phyloP scores from a whole-genome alignment of 2,329 filamentous ascomycete genomes.

The Coccinonectria pachysandricola region DNA sequence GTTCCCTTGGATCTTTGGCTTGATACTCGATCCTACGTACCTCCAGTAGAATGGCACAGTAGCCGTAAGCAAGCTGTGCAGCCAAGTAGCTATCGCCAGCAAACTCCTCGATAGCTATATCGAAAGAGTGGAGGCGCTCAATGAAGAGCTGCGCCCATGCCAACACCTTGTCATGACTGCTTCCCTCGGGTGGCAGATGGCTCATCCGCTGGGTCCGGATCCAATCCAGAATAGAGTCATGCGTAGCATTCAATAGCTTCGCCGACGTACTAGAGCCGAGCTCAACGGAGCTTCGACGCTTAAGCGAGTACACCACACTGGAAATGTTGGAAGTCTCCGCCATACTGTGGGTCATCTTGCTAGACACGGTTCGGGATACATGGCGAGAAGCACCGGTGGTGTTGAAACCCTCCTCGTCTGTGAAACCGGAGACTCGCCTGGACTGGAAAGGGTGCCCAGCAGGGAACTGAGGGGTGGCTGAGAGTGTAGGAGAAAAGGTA shows the following conservation, averaged over 20 bases:
- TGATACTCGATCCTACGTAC: no score
- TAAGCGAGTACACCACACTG: conserved; percentile 19
- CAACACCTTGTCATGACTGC: conserved; percentile 30
- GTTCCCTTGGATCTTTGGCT: no score
- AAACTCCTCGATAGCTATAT: conserved; percentile 24
- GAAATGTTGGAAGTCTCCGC: conserved; percentile 19
- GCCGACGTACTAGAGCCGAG: conserved; percentile 19
- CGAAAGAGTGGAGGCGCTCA: conserved; percentile 26
- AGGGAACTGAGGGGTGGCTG: no score
- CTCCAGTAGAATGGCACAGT: conserved; percentile 12
- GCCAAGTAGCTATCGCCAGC: conserved; percentile 24
- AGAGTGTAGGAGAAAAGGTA: no score
- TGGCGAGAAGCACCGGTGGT: no score
- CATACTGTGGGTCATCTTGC: neutral
- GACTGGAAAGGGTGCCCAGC: no score
- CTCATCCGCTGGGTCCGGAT: conserved; percentile 28
- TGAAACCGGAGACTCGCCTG: no score
- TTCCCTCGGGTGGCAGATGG: conserved; percentile 28
- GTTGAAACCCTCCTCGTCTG: no score
- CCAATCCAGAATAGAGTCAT: conserved; percentile 24
- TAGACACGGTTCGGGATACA: no score
- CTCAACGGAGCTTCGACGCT: conserved; percentile 20
- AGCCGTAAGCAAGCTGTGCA: conserved; percentile 11
- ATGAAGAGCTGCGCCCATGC: conserved; percentile 29
- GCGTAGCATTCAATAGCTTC: conserved; percentile 16